A percentile compares a stretch with the other conserved stretches of the same genome.
These are phyloP conservation scores for Penicillium sp. DNA, from an alignment of 2,329 filamentous ascomycete genomes.

Conservation along the genomic window DNA sequence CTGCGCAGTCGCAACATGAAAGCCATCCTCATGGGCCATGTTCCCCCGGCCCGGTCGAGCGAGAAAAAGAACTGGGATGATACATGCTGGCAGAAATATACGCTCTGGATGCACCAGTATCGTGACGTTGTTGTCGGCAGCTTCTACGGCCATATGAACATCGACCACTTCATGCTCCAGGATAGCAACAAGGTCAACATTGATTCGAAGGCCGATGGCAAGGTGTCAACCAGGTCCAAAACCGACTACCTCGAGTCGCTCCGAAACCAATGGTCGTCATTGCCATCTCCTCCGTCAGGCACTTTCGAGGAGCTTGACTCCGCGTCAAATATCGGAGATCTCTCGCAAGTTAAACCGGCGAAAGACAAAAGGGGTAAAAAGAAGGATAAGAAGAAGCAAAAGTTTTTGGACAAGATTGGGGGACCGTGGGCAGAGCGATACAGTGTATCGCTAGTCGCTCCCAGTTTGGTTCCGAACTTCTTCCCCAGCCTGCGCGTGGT, in stretches of 20 bases:
- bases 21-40: conserved; percentile 89
- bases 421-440: conserved; percentile 83
- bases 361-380: conserved; percentile 51
- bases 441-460: conserved; percentile 73
- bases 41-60: conserved; percentile 81
- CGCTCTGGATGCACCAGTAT: conserved; percentile 84
- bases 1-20: conserved; percentile 85
- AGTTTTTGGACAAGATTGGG: conserved; percentile 66
- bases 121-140: conserved; percentile 80
- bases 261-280: conserved; percentile 70
- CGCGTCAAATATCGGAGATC: conserved; percentile 3
- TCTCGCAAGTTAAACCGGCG: conserved; percentile 3
- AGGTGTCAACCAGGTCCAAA: conserved; percentile 65
- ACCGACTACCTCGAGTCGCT: conserved; percentile 77
- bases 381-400: conserved; percentile 48
- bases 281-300: conserved; percentile 57
- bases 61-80: conserved; percentile 92
- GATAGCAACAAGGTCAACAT: conserved; percentile 76
- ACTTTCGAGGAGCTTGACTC: conserved; percentile 15
- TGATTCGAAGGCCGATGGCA: conserved; percentile 37
- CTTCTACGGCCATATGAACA: conserved; percentile 95
- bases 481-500: conserved; percentile 87
- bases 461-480: conserved; percentile 89
- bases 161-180: conserved; percentile 93
- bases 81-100: conserved; percentile 97